A percentile compares a stretch with the other conserved stretches of the same genome.
These are phyloP conservation scores for Phaseolus coccineus DNA, from an alignment of 331 rosid species.

Conservation along the genomic window DNA sequence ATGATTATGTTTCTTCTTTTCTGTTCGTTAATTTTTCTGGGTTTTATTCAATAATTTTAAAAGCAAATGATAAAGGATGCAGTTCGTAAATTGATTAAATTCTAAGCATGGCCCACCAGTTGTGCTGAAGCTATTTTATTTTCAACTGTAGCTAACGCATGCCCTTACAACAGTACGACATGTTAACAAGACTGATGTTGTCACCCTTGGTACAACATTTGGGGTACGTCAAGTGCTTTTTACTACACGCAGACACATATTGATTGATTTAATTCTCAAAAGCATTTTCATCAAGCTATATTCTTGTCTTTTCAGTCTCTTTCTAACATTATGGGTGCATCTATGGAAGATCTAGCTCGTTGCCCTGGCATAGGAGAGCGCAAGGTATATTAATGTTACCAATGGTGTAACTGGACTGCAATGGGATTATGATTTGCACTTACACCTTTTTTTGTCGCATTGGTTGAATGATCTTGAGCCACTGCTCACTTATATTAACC, in stretches of 20 bases:
- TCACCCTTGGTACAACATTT: conserved; percentile 94
- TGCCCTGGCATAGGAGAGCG: conserved; percentile 99
- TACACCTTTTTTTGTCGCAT: background rate
- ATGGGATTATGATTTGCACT: background rate
- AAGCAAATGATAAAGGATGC: conserved; percentile 21
- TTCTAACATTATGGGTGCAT: conserved; percentile 91
- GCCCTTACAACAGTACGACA: conserved; percentile 86
- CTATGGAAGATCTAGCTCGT: conserved; percentile 98
- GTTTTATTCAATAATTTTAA: conserved; percentile 38
- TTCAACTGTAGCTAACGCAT: conserved; percentile 72
- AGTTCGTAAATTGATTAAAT: conserved; percentile 31
- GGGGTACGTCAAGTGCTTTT: conserved; percentile 65
- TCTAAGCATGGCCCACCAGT: conserved; percentile 2
- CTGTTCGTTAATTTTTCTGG: background rate
- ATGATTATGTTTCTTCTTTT: conserved; percentile 22
- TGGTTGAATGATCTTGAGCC: conserved; percentile 31
- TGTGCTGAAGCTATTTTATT: conserved; percentile 45
- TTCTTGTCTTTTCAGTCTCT: conserved; percentile 70
- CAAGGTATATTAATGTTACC: conserved; percentile 65
- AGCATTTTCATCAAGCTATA: conserved; percentile 29
- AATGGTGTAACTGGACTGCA: conserved; percentile 37
- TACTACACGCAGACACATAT: background rate
- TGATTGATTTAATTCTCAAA: conserved; percentile 38
- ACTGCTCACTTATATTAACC: background rate
- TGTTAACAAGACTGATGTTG: conserved; percentile 96